Percentiles rank a stretch among this genome's conserved stretches.
These are phyloP conservation scores for Fusarium palustre DNA, from an alignment of 2,329 filamentous ascomycete species.

Conservation along the genomic window DNA sequence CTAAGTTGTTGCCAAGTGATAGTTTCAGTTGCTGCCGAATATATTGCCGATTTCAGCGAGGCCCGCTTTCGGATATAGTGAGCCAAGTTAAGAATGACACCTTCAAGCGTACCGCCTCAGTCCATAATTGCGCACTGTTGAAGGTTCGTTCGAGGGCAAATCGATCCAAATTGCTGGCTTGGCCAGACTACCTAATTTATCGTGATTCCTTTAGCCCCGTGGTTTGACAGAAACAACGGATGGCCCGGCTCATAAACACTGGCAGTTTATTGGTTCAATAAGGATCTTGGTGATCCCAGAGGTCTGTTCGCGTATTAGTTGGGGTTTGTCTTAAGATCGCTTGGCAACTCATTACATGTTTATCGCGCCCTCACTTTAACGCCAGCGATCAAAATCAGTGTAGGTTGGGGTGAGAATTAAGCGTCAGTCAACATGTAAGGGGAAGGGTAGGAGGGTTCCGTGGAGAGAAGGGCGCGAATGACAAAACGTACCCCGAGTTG, in stretches of 20 bases:
- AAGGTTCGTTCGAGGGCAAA: conserved; percentile 4
- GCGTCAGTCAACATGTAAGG: conserved; percentile 16
- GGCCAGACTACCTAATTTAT: not conserved
- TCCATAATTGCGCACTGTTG: not conserved
- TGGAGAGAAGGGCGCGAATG: conserved; percentile 25
- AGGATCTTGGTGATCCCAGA: not conserved
- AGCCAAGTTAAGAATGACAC: not conserved
- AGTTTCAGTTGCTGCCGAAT: conserved; percentile 10
- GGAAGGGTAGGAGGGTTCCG: conserved; percentile 10
- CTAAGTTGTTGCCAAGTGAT: not conserved
- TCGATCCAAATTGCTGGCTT: conserved; percentile 3
- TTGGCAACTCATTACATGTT: conserved; percentile 16
- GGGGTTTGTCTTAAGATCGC: conserved; percentile 4
- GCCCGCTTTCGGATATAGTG: not conserved
- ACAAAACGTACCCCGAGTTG: conserved; percentile 18
- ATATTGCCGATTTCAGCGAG: conserved; percentile 4
- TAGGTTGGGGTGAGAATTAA: conserved; percentile 13
- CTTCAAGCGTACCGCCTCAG: not conserved
- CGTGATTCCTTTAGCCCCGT: not conserved
- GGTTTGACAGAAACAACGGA: conserved; percentile 1
- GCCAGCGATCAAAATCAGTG: conserved; percentile 15
- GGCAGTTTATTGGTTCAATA: conserved; percentile 10
- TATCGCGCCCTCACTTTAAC: conserved; percentile 29
- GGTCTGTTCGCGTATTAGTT: conserved; percentile 6
- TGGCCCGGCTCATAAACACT: not conserved